These are phyloP conservation scores for Aspergillus ruber DNA, from an alignment of 2,329 filamentous ascomycete genomes.

Conservation along the genomic window DNA sequence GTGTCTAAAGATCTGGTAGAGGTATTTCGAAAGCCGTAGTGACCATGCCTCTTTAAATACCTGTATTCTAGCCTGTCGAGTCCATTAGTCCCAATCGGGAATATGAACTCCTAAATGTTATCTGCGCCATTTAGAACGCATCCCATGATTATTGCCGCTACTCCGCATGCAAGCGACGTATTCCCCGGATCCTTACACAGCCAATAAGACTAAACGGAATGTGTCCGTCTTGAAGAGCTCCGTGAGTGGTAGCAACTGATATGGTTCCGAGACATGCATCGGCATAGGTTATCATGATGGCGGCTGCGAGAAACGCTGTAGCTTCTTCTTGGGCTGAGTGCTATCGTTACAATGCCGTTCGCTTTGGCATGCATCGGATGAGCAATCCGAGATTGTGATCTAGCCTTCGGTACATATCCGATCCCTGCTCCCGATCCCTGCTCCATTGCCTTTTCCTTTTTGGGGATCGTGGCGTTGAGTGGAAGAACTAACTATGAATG, in stretches of 20 bases:
- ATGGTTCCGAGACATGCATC: not conserved
- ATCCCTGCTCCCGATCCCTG: not conserved
- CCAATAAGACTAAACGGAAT: too few relatives aligned
- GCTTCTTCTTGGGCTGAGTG: not conserved
- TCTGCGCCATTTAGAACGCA: too few relatives aligned
- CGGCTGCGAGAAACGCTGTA: not conserved
- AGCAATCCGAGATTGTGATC: not conserved
- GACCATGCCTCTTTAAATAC: not conserved
- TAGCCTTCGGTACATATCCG: not conserved
- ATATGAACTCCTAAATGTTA: not conserved
- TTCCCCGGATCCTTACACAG: too few relatives aligned
- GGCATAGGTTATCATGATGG: not conserved
- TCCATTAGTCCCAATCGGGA: not conserved
- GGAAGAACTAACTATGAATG: too few relatives aligned
- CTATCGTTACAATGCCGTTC: too few relatives aligned
- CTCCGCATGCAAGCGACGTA: too few relatives aligned
- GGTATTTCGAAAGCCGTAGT: not conserved
- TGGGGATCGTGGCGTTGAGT: too few relatives aligned
- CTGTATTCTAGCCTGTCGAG: not conserved
- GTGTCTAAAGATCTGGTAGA: not conserved
- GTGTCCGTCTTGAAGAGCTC: too few relatives aligned
- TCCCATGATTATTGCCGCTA: too few relatives aligned
- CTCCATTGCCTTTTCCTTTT: too few relatives aligned
- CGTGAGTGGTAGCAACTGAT: not conserved
- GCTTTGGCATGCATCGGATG: not conserved